Conservation (phyloP, 2,329 filamentous ascomycete genomes). For the Dothistroma pini region DNA sequence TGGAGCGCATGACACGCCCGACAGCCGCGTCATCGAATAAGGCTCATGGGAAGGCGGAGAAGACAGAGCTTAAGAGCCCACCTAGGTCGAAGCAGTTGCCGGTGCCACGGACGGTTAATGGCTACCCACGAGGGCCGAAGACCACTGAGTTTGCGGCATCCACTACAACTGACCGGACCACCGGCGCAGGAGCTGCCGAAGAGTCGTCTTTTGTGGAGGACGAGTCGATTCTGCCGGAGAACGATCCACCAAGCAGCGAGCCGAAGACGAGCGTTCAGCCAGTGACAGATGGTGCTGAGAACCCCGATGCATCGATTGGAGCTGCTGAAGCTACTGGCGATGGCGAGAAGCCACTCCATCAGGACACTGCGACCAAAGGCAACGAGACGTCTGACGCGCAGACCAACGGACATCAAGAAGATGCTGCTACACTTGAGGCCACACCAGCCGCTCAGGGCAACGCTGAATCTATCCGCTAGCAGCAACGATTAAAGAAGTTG, state of each 20-base stretch:
- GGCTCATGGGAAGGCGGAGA: constrained; percentile 64
- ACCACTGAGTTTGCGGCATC: constrained; percentile 5
- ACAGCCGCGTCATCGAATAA: constrained; percentile 68
- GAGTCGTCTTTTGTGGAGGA: not conserved
- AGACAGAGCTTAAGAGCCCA: constrained; percentile 44
- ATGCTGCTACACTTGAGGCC: constrained; percentile 1
- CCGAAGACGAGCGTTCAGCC: not conserved
- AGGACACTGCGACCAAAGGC: not conserved
- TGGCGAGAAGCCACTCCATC: not conserved
- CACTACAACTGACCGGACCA: constrained; percentile 4
- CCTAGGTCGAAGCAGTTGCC: constrained; percentile 25
- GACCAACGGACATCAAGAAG: constrained; percentile 7
- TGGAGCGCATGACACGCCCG: constrained; percentile 78
- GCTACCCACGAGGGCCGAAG: constrained; percentile 12
- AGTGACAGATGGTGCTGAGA: not conserved
- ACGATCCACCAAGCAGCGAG: not conserved
- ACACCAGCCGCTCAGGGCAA: constrained; percentile 4
- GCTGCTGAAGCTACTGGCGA: not conserved
- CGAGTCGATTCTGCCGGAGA: not conserved
- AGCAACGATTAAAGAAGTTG: not conserved
- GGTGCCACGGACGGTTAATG: constrained; percentile 18
- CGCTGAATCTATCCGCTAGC: not conserved
- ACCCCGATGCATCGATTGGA: not conserved
- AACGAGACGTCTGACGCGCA: constrained; percentile 7
- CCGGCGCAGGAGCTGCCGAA: not conserved